Evolutionary conservation across 805 yeast genomes (phyloP).

Genomic region (Cyberlindnera xishuangbannaensis): DNA sequence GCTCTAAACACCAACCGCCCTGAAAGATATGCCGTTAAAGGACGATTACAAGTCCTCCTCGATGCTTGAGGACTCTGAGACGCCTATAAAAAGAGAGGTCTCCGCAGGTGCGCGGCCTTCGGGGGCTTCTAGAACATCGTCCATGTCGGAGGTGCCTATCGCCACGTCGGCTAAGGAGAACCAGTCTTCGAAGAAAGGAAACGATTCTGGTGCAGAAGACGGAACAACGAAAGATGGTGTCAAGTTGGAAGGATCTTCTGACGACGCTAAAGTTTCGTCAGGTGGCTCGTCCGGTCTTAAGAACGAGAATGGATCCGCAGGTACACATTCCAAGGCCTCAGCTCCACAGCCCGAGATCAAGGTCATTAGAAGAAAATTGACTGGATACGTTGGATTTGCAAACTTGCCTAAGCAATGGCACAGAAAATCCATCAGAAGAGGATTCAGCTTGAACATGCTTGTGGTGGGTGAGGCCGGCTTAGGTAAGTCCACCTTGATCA

Average conservation of each 20-base stretch:
- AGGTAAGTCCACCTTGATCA: slow-evolving; percentile 89
- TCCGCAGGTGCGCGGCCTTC: slow-evolving; percentile 1
- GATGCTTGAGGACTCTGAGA: slow-evolving; percentile 9
- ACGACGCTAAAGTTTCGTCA: slow-evolving; percentile 1
- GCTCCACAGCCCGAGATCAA: slow-evolving; percentile 41
- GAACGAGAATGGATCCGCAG: slow-evolving; percentile 4
- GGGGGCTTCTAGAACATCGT: background rate
- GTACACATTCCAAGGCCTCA: slow-evolving; percentile 6
- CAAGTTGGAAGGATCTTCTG: slow-evolving; percentile 1
- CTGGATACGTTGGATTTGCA: slow-evolving; percentile 94
- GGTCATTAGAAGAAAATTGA: slow-evolving; percentile 74
- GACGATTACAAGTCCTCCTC: slow-evolving; percentile 8
- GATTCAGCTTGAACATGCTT: slow-evolving; percentile 83
- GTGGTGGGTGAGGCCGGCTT: slow-evolving; percentile 90
- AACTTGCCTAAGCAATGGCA: slow-evolving; percentile 99
- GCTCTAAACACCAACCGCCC: too few relatives aligned
- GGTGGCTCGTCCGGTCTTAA: slow-evolving; percentile 3
- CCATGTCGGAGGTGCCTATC: background rate
- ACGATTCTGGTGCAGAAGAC: too few relatives aligned
- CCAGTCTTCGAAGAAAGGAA: too few relatives aligned
- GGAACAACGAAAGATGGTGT: too few relatives aligned
- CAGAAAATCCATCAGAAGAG: slow-evolving; percentile 83
- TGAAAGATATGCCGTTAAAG: slow-evolving; percentile 8
- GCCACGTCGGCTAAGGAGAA: background rate
- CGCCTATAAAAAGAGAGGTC: slow-evolving; percentile 6